Percentiles rank a stretch among this genome's conserved stretches.
Conservation (phyloP, 202 grass and related monocot species). For the Musa balbisiana region DNA sequence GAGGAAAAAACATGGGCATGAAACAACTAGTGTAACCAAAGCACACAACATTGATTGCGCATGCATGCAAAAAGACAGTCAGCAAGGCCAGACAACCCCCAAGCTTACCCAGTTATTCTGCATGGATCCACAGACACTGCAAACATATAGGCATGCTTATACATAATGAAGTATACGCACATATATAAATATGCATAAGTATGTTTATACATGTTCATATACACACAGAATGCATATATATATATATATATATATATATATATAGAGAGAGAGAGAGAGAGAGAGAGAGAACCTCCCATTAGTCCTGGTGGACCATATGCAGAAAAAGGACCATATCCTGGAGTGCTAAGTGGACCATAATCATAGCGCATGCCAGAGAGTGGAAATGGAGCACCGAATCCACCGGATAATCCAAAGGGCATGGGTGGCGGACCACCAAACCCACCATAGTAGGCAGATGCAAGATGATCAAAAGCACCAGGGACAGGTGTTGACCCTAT, state of each 20-base stretch:
- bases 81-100: too few relatives aligned
- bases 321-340: slow-evolving; percentile 72
- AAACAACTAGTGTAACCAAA: too few relatives aligned
- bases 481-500: slow-evolving; percentile 42
- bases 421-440: slow-evolving; percentile 43
- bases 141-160: too few relatives aligned
- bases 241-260: neutral
- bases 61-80: too few relatives aligned
- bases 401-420: slow-evolving; percentile 42
- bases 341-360: slow-evolving; percentile 55
- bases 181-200: too few relatives aligned
- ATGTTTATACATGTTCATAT: too few relatives aligned
- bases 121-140: too few relatives aligned
- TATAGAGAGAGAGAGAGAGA: neutral
- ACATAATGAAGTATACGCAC: too few relatives aligned
- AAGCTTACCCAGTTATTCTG: too few relatives aligned
- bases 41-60: too few relatives aligned
- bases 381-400: slow-evolving; percentile 51
- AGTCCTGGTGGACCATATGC: slow-evolving; percentile 68
- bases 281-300: slow-evolving; percentile 20
- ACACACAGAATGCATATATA: neutral
- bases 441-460: slow-evolving; percentile 58
- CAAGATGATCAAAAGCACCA: slow-evolving; percentile 46
- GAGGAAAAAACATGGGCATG: neutral
- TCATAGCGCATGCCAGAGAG: slow-evolving; percentile 62